Conservation (phyloP, 2,329 filamentous ascomycete genomes). For the Hymenoscyphus linearis region DNA sequence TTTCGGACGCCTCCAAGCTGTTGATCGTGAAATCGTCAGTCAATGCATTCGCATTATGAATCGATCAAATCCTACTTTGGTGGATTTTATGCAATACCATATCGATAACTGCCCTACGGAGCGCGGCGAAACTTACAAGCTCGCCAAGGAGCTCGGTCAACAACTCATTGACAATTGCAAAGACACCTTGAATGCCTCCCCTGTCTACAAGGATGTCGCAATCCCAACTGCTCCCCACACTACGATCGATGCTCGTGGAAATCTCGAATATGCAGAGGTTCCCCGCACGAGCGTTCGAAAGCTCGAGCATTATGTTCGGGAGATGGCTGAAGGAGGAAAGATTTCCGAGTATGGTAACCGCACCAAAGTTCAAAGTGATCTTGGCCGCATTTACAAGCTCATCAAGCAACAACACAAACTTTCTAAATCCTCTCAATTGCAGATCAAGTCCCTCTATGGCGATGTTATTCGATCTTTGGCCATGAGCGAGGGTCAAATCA, state of each 20-base stretch:
- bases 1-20: conserved; percentile 85
- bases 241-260: conserved; percentile 85
- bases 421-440: conserved; percentile 89
- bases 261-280: conserved; percentile 85
- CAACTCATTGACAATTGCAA: conserved; percentile 97
- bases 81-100: conserved; percentile 99
- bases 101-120: conserved; percentile 98
- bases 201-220: conserved; percentile 93
- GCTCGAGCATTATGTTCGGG: conserved; percentile 94
- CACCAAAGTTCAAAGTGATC: conserved; percentile 94
- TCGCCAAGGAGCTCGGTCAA: conserved; percentile 90
- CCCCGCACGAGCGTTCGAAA: conserved; percentile 87
- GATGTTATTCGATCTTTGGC: conserved; percentile 90
- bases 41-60: conserved; percentile 99
- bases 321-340: conserved; percentile 98
- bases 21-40: conserved; percentile 97
- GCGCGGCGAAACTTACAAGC: conserved; percentile 91
- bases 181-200: conserved; percentile 76
- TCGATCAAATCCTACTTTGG: conserved; percentile 87
- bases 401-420: conserved; percentile 98
- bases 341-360: conserved; percentile 98
- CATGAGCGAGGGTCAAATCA: conserved; percentile 98
- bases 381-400: conserved; percentile 93
- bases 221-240: conserved; percentile 89
- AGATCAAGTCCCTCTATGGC: conserved; percentile 92